A percentile compares a stretch with the other conserved stretches of the same genome.
These are phyloP conservation scores for Saccharomycopsis sp. DNA, from an alignment of 805 yeast genomes.

Conservation along the genomic window DNA sequence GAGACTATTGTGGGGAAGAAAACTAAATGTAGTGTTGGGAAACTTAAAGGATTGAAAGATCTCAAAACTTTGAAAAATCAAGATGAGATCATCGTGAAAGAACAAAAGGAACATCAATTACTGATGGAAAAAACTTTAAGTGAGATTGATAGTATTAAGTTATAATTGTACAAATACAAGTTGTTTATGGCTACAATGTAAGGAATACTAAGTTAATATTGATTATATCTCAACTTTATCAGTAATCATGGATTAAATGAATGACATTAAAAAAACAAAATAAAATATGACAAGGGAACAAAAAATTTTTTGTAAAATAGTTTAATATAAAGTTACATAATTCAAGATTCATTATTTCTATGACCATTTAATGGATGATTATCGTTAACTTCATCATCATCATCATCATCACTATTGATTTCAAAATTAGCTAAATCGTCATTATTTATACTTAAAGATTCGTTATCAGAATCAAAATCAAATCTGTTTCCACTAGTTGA, in stretches of 20 bases:
- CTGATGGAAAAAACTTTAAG: too few species aligned
- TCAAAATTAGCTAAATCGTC: background rate
- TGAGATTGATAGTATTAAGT: background rate
- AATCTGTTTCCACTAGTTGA: conserved; percentile 14
- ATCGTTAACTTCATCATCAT: conserved; percentile 11
- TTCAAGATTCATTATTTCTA: background rate
- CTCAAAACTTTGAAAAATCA: background rate
- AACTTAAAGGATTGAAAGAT: background rate
- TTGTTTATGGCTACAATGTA: background rate
- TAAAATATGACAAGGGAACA: background rate
- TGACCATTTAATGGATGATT: conserved; percentile 16
- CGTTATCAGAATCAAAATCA: conserved; percentile 18
- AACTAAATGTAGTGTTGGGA: background rate
- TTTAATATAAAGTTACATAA: background rate
- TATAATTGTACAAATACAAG: background rate
- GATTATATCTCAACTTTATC: conserved; percentile 1
- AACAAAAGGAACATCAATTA: background rate
- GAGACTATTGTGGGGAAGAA: background rate
- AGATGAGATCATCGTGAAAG: background rate
- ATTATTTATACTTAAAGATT: conserved; percentile 1
- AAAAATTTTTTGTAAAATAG: background rate
- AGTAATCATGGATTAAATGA: too few species aligned
- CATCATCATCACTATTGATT: background rate
- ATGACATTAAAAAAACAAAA: background rate
- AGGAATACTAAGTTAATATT: background rate